Conservation (phyloP, 1,284 basidiomycete species). For the Pseudozyma sp. region DNA sequence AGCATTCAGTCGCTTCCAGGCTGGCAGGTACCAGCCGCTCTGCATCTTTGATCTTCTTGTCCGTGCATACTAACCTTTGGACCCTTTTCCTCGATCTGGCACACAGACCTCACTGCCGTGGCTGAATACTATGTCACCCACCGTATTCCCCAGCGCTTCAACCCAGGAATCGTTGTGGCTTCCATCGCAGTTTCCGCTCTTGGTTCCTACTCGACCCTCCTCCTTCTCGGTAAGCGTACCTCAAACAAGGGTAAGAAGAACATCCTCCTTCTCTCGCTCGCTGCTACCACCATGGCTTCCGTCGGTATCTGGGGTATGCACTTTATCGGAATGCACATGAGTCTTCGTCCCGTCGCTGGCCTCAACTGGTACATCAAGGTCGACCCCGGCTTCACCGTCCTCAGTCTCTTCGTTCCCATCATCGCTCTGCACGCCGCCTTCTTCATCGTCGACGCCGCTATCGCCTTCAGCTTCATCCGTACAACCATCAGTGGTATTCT, state of each 20-base stretch:
- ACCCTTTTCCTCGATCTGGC: neutral
- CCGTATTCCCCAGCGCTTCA: slow-evolving; percentile 70
- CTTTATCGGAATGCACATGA: slow-evolving; percentile 72
- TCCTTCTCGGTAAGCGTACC: slow-evolving; percentile 71
- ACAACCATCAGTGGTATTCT: slow-evolving; percentile 75
- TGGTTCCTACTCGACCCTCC: slow-evolving; percentile 72
- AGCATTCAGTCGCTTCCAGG: slow-evolving; percentile 2
- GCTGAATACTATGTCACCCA: slow-evolving; percentile 68
- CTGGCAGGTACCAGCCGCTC: neutral
- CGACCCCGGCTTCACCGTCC: slow-evolving; percentile 71
- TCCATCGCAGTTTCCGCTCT: slow-evolving; percentile 72
- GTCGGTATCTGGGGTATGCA: slow-evolving; percentile 69
- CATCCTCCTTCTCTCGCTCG: slow-evolving; percentile 71
- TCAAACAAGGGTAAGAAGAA: slow-evolving; percentile 70
- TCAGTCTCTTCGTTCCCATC: slow-evolving; percentile 72
- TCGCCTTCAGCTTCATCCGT: slow-evolving; percentile 70
- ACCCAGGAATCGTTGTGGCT: slow-evolving; percentile 71
- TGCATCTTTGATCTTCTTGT: neutral
- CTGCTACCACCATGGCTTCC: slow-evolving; percentile 72
- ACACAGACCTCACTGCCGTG: slow-evolving; percentile 60
- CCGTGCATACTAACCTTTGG: neutral
- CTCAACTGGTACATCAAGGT: slow-evolving; percentile 70
- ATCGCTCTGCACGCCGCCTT: slow-evolving; percentile 71
- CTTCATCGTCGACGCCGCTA: slow-evolving; percentile 71
- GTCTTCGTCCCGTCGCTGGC: slow-evolving; percentile 68